Percentiles rank a stretch among this genome's conserved stretches.
Conservation (phyloP, 2,329 filamentous ascomycete genomes). For the Arthrinium phaeospermum region DNA sequence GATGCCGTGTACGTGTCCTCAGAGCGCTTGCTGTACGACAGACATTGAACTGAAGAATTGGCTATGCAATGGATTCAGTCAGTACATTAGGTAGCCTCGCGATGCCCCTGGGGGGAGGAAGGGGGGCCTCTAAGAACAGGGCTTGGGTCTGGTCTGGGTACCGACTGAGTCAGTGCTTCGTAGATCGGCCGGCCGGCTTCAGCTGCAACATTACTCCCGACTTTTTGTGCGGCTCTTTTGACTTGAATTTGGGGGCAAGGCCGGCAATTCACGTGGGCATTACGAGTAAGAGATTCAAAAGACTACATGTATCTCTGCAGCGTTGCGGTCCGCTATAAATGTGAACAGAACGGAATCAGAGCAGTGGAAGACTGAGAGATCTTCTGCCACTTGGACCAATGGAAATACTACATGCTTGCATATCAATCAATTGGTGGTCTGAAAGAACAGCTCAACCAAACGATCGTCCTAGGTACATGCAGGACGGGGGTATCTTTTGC, state of each 20-base stretch:
- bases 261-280: conserved; percentile 6
- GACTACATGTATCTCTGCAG: not conserved
- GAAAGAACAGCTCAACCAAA: not conserved
- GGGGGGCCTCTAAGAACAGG: not conserved
- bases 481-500: not conserved
- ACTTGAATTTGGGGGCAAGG: conserved; percentile 2
- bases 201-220: not conserved
- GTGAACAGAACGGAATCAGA: not conserved
- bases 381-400: not conserved
- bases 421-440: no score
- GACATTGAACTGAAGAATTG: not conserved
- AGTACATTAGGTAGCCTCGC: not conserved
- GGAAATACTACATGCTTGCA: not conserved
- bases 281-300: not conserved
- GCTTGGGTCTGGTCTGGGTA: not conserved
- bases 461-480: not conserved
- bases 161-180: not conserved
- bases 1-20: conserved; percentile 11
- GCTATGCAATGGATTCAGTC: not conserved
- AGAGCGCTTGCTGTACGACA: not conserved
- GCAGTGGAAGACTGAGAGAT: not conserved
- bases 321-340: conserved; percentile 7
- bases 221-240: not conserved
- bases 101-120: not conserved
- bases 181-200: not conserved